Conservation (phyloP, 2,329 filamentous ascomycete species). For the Sclerotinia subarctica region DNA sequence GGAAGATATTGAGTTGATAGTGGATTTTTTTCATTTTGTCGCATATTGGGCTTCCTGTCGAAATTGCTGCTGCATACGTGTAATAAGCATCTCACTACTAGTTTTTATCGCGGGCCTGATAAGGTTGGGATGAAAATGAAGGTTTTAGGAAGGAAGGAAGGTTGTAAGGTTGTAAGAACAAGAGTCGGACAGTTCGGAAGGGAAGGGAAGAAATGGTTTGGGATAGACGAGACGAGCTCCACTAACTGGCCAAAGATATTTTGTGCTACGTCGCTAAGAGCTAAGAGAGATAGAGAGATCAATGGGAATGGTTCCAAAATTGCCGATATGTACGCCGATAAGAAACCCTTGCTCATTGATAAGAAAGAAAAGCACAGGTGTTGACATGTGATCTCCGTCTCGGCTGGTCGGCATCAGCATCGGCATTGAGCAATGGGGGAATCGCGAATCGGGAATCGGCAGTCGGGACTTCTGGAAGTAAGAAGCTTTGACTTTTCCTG, state of each 20-base stretch:
- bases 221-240: neutral
- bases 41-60: slow-evolving; percentile 13
- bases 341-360: neutral
- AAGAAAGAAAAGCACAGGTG: neutral
- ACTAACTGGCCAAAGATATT: neutral
- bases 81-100: neutral
- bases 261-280: neutral
- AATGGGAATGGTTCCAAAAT: neutral
- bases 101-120: neutral
- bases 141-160: neutral
- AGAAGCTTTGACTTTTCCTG: neutral
- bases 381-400: neutral
- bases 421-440: neutral
- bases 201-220: neutral
- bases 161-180: neutral
- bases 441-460: neutral
- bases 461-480: neutral
- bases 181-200: neutral
- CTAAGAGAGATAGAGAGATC: neutral
- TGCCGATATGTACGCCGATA: neutral
- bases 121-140: no score
- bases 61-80: neutral
- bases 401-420: neutral
- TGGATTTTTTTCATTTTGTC: neutral
- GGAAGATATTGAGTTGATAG: neutral